Percentiles rank a stretch among this genome's conserved stretches.
Evolutionary conservation across 2,329 filamentous ascomycete genomes (phyloP).

Genomic region (Didymella pinodella): DNA sequence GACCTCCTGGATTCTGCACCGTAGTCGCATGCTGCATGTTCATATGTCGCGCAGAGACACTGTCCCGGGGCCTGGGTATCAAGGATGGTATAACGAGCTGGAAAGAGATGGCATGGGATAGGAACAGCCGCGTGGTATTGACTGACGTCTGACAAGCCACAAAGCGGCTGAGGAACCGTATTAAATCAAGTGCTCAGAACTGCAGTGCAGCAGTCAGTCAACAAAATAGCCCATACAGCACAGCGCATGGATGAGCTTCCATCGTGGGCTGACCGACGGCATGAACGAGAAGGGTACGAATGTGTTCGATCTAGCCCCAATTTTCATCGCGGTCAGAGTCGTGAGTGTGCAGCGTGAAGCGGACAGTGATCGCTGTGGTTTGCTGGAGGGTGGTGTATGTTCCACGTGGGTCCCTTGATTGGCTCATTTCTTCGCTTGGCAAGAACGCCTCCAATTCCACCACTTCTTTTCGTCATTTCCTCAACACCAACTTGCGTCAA

Average conservation of each 20-base stretch:
- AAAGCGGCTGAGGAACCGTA: slow-evolving; percentile 7
- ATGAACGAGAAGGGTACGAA: slow-evolving; percentile 1
- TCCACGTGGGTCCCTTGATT: slow-evolving; percentile 18
- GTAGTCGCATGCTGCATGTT: slow-evolving; percentile 11
- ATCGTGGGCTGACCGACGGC: slow-evolving; percentile 7
- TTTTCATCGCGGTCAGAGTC: background rate
- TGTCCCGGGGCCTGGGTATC: slow-evolving; percentile 4
- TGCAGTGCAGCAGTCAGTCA: slow-evolving; percentile 2
- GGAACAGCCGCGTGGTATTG: slow-evolving; percentile 4
- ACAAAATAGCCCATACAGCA: slow-evolving; percentile 1
- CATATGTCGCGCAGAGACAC: slow-evolving; percentile 2
- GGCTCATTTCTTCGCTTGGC: slow-evolving; percentile 7
- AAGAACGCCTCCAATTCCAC: slow-evolving; percentile 10
- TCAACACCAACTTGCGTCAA: background rate
- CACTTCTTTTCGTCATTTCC: background rate
- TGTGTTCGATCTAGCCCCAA: background rate
- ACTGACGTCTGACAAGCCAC: slow-evolving; percentile 7
- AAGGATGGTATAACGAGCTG: slow-evolving; percentile 7
- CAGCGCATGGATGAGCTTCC: slow-evolving; percentile 3
- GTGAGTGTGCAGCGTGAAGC: slow-evolving; percentile 2
- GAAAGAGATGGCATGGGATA: slow-evolving; percentile 8
- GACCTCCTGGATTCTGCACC: slow-evolving; percentile 1
- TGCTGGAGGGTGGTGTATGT: slow-evolving; percentile 4
- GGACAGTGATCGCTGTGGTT: slow-evolving; percentile 1
- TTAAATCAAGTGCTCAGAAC: background rate